Evolutionary conservation across 2,329 filamentous ascomycete species (phyloP).

Genomic region (Pyricularia grisea): DNA sequence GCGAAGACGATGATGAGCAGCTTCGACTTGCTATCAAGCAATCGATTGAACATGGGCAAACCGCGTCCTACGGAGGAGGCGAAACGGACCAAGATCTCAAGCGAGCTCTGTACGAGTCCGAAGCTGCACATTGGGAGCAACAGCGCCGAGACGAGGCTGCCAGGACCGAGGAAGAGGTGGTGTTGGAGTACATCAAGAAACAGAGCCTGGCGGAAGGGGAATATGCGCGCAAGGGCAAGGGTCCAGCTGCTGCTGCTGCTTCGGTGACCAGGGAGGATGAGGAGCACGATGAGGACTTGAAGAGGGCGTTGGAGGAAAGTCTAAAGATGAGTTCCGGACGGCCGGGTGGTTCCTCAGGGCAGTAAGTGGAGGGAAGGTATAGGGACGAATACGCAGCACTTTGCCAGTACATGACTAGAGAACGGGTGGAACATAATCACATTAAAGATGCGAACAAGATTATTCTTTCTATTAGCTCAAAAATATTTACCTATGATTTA

Average conservation of each 20-base stretch:
- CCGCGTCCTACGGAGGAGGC: background rate
- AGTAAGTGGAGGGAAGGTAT: background rate
- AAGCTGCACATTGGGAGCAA: slow-evolving; percentile 32
- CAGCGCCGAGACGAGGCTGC: slow-evolving; percentile 25
- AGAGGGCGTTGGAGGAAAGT: slow-evolving; percentile 44
- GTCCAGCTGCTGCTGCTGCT: background rate
- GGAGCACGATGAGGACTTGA: slow-evolving; percentile 46
- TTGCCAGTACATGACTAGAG: background rate
- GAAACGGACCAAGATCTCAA: slow-evolving; percentile 23
- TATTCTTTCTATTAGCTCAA: background rate
- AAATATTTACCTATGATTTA: background rate
- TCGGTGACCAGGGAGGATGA: slow-evolving; percentile 17
- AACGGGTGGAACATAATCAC: background rate
- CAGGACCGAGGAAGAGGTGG: slow-evolving; percentile 59
- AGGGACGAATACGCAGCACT: background rate
- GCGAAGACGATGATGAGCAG: slow-evolving; percentile 39
- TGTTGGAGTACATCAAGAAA: slow-evolving; percentile 69
- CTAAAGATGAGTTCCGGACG: slow-evolving; percentile 20
- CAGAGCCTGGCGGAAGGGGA: slow-evolving; percentile 65
- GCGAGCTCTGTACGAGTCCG: slow-evolving; percentile 37
- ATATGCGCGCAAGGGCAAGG: slow-evolving; percentile 25
- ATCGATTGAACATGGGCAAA: slow-evolving; percentile 13
- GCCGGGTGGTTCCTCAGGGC: background rate
- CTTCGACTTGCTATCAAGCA: slow-evolving; percentile 43
- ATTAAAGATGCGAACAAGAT: background rate